Conservation (phyloP, 345 rosid species). For the Populus simonii region DNA sequence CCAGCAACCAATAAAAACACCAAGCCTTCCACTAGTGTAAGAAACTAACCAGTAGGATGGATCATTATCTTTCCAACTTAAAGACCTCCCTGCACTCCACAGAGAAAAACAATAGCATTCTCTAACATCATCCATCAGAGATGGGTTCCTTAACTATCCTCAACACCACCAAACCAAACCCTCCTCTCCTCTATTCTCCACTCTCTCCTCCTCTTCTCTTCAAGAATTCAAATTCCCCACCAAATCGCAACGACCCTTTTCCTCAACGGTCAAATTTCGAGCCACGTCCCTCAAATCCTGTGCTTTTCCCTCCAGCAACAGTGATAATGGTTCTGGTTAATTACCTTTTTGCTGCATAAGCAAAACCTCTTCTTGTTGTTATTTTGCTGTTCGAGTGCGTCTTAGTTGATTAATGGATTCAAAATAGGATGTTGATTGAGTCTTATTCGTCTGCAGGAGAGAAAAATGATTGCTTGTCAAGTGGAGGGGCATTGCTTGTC, state of each 20-base stretch:
- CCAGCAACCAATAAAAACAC: not conserved
- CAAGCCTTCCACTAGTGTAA: not conserved
- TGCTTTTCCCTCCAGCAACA: constrained; percentile 13
- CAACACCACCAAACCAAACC: constrained; percentile 2
- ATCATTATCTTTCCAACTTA: not conserved
- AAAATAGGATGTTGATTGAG: not conserved
- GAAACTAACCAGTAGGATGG: not conserved
- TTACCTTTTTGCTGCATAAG: not conserved
- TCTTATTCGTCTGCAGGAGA: constrained; percentile 23
- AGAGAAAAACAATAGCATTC: not conserved
- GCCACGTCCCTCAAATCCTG: constrained; percentile 19
- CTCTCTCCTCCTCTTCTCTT: constrained; percentile 16
- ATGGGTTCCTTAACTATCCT: constrained; percentile 18
- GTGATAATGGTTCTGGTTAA: constrained; percentile 25
- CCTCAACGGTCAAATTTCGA: constrained; percentile 19
- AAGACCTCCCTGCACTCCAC: no score
- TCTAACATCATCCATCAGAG: constrained; percentile 10
- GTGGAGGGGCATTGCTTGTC: constrained; percentile 45
- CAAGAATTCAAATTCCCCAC: constrained; percentile 40
- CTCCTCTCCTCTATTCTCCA: constrained; percentile 10
- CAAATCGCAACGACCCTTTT: constrained; percentile 28
- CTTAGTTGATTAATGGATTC: not conserved
- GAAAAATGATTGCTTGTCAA: constrained; percentile 15
- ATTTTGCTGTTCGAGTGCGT: not conserved
- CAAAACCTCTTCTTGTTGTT: not conserved